Conservation (phyloP, 1,284 basidiomycete genomes). For the Puccinia triticina region DNA sequence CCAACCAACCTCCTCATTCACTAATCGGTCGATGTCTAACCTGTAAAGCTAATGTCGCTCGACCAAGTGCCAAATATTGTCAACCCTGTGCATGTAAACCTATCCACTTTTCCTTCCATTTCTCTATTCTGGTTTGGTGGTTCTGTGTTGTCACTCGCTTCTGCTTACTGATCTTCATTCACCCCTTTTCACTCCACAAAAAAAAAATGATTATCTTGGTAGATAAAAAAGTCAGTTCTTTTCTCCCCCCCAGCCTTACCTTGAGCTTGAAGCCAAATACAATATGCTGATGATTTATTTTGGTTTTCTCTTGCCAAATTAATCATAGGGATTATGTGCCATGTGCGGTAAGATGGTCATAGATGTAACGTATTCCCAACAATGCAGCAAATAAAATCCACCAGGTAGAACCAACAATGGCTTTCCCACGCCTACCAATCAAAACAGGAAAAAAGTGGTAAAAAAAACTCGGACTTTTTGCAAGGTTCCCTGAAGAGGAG, state of each 20-base stretch:
- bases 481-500: background rate
- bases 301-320: slow-evolving; percentile 9
- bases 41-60: slow-evolving; percentile 47
- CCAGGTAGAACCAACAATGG: background rate
- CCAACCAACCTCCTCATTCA: slow-evolving; percentile 25
- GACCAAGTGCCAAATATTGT: slow-evolving; percentile 47
- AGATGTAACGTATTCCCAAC: slow-evolving; percentile 47
- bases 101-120: background rate
- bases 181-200: background rate
- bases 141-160: background rate
- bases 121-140: too few species aligned
- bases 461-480: background rate
- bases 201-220: too few species aligned
- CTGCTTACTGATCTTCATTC: background rate
- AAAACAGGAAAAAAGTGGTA: background rate
- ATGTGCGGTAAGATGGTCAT: slow-evolving; percentile 51
- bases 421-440: background rate
- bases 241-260: background rate
- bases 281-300: background rate
- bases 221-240: slow-evolving; percentile 36
- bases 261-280: background rate
- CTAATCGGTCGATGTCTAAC: slow-evolving; percentile 49
- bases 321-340: slow-evolving; percentile 42
- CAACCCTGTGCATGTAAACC: slow-evolving; percentile 47
- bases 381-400: slow-evolving; percentile 39